These are phyloP conservation scores for Pelargonium australe DNA, from an alignment of 441 rosid genomes.

Conservation along the genomic window DNA sequence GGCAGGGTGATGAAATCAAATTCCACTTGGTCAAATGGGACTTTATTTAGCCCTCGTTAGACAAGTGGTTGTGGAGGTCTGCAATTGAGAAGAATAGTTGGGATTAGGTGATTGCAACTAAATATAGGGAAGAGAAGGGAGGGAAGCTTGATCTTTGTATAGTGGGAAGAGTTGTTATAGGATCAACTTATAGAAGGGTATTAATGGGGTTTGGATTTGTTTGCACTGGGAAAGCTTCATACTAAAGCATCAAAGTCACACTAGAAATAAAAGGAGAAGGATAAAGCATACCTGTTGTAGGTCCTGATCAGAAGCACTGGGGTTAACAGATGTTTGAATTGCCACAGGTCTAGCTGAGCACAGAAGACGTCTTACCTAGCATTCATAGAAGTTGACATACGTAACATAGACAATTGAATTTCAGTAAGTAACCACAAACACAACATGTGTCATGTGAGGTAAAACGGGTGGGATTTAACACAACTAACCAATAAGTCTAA, in stretches of 20 bases:
- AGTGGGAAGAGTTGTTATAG: background rate
- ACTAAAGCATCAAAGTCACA: background rate
- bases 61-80: background rate
- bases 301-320: constrained; percentile 87
- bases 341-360: constrained; percentile 90
- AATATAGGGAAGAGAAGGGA: background rate
- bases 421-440: constrained; percentile 11
- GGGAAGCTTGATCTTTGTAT: background rate
- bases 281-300: constrained; percentile 72
- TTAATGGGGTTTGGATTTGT: background rate
- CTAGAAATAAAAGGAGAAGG: constrained; percentile 12
- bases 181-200: background rate
- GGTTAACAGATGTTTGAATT: constrained; percentile 71
- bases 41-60: background rate
- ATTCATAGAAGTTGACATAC: constrained; percentile 20
- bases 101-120: background rate
- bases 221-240: constrained; percentile 3
- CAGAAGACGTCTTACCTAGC: constrained; percentile 83
- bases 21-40: background rate
- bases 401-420: constrained; percentile 17
- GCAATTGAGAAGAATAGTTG: background rate
- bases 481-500: background rate
- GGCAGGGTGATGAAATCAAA: background rate
- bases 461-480: background rate
- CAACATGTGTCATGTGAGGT: constrained; percentile 5